Evolutionary conservation across 495 filamentous ascomycete genomes (phyloP).

Genomic region (Hypoxylon rickii): DNA sequence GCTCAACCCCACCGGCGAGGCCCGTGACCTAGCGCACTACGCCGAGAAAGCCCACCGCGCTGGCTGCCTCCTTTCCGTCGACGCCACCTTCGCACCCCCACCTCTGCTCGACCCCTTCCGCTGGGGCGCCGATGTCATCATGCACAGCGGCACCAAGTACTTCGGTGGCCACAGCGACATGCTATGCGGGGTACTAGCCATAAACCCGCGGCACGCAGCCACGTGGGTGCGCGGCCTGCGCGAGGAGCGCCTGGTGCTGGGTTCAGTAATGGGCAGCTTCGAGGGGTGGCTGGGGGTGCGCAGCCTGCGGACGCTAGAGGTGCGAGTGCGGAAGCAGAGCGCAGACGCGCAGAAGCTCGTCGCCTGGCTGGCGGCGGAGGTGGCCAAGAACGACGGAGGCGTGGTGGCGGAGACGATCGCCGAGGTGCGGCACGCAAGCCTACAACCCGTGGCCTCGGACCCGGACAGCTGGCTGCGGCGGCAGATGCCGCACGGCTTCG

Average conservation of each 20-base stretch:
- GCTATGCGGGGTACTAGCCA: constrained; percentile 80
- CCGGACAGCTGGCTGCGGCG: constrained; percentile 70
- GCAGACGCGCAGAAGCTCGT: constrained; percentile 70
- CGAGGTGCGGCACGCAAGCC: constrained; percentile 72
- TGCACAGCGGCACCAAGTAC: constrained; percentile 95
- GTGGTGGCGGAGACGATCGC: constrained; percentile 58
- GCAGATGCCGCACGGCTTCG: constrained; percentile 93
- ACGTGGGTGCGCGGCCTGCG: constrained; percentile 62
- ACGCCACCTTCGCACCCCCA: constrained; percentile 93
- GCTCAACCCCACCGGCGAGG: constrained; percentile 84
- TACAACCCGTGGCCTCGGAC: constrained; percentile 60
- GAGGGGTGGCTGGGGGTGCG: constrained; percentile 92
- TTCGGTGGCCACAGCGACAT: constrained; percentile 92
- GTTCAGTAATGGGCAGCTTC: constrained; percentile 84
- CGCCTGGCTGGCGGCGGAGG: constrained; percentile 63
- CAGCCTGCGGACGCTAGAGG: constrained; percentile 81
- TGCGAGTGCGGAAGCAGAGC: constrained; percentile 78
- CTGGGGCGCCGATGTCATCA: constrained; percentile 78
- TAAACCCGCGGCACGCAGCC: constrained; percentile 59
- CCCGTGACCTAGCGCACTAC: constrained; percentile 68
- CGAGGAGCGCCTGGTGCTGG: constrained; percentile 72
- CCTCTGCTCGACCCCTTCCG: constrained; percentile 83
- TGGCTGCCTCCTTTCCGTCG: constrained; percentile 80
- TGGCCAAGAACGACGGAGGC: constrained; percentile 42
- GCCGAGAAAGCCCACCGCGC: constrained; percentile 70